Evolutionary conservation across 805 yeast species (phyloP).

Genomic region (Wickerhamiella vanderwaltii): DNA sequence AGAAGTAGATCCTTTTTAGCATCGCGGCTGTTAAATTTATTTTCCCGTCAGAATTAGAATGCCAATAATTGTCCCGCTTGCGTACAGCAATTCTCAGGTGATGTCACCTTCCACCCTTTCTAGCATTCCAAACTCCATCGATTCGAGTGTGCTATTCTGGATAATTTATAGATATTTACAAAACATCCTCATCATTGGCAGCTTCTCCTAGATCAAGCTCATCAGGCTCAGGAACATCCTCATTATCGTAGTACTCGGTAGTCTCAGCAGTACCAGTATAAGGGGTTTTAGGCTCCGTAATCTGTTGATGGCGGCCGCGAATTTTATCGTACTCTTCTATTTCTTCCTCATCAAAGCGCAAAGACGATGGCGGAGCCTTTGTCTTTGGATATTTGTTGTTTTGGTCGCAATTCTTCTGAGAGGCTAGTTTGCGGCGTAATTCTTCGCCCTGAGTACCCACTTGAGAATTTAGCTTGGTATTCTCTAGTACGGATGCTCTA

Average conservation of each 20-base stretch:
- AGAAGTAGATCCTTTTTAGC: no score
- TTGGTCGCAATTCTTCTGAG: conserved; percentile 3
- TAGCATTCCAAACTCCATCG: no score
- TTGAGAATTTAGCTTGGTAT: conserved; percentile 61
- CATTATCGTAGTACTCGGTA: conserved; percentile 24
- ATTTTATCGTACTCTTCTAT: conserved; percentile 18
- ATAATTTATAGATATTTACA: no score
- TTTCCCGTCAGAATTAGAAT: no score
- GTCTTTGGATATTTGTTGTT: conserved; percentile 21
- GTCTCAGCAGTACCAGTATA: conserved; percentile 23
- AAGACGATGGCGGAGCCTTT: conserved; percentile 20
- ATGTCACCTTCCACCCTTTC: no score
- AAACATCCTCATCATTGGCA: conserved; percentile 6
- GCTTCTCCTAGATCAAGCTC: conserved; percentile 18
- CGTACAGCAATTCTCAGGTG: no score
- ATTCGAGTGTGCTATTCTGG: no score
- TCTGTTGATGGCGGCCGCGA: conserved; percentile 22
- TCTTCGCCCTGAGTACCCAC: conserved; percentile 20
- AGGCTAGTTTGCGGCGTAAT: conserved; percentile 12
- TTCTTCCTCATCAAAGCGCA: conserved; percentile 20
- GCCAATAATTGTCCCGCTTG: no score
- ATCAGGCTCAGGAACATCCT: conserved; percentile 17
- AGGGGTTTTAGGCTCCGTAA: conserved; percentile 24
- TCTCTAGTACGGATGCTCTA: conserved; percentile 63
- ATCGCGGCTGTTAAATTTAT: no score